These are phyloP conservation scores for Chimonanthus salicifolius DNA, from an alignment of 164 flowering plant genomes.

Conservation along the genomic window DNA sequence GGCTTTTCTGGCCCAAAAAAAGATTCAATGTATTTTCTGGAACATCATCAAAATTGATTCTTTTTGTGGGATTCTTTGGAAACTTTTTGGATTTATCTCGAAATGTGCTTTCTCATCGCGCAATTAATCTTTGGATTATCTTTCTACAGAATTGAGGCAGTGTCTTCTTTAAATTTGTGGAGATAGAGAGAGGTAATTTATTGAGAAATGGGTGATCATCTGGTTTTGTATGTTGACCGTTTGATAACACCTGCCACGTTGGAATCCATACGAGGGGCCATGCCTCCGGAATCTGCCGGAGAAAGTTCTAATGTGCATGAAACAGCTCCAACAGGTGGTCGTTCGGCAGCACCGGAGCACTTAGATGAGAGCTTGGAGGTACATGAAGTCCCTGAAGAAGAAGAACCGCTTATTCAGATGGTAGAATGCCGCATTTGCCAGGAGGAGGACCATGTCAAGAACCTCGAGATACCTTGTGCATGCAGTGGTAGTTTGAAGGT, in stretches of 20 bases:
- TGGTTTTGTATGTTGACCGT: slow-evolving; percentile 49
- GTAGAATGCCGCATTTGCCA: slow-evolving; percentile 76
- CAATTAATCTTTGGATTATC: too few species aligned
- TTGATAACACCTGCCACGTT: slow-evolving; percentile 32
- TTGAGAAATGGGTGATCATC: slow-evolving; percentile 46
- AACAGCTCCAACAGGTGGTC: slow-evolving; percentile 16
- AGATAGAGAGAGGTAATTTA: not conserved
- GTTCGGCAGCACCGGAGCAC: not conserved
- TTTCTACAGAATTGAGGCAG: too few species aligned
- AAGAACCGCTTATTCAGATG: slow-evolving; percentile 43
- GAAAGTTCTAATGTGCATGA: slow-evolving; percentile 22
- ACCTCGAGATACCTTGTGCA: slow-evolving; percentile 60
- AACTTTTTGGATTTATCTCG: too few species aligned
- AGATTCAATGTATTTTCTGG: too few species aligned
- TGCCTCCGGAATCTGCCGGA: slow-evolving; percentile 23
- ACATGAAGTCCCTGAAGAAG: slow-evolving; percentile 25
- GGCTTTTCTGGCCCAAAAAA: too few species aligned
- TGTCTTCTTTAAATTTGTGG: not conserved
- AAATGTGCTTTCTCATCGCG: too few species aligned
- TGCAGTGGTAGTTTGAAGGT: slow-evolving; percentile 81
- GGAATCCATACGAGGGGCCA: slow-evolving; percentile 30
- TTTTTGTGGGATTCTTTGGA: too few species aligned
- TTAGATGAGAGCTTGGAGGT: slow-evolving; percentile 15
- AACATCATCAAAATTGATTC: too few species aligned
- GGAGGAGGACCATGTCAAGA: slow-evolving; percentile 53